These are phyloP conservation scores for Ramicandelaber brevisporus DNA, from an alignment of 192 early-diverging fungal species.

Conservation along the genomic window DNA sequence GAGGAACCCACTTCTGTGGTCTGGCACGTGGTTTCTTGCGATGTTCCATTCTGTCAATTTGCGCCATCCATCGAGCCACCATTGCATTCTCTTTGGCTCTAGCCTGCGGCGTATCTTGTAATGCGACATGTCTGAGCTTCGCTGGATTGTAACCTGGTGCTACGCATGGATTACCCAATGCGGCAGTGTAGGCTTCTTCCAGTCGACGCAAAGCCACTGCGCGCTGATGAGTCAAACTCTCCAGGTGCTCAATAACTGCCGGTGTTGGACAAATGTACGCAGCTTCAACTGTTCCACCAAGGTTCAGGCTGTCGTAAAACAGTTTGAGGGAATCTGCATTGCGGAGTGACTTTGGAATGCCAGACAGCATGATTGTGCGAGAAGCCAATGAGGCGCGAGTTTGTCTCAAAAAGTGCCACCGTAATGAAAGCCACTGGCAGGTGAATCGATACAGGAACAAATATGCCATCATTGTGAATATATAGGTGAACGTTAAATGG, in stretches of 20 bases:
- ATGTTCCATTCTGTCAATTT: constrained; percentile 10
- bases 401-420: constrained; percentile 21
- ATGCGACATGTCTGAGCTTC: constrained; percentile 5
- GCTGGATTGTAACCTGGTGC: constrained; percentile 32
- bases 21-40: no score
- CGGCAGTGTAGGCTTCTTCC: constrained; percentile 24
- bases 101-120: constrained; percentile 4
- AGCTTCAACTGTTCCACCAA: constrained; percentile 32
- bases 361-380: constrained; percentile 42
- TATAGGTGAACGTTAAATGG: constrained; percentile 16
- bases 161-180: constrained; percentile 42
- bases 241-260: constrained; percentile 23
- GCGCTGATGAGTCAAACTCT: constrained; percentile 23
- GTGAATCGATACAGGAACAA: constrained; percentile 18
- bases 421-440: constrained; percentile 17
- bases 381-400: constrained; percentile 16
- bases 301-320: constrained; percentile 29
- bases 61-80: constrained; percentile 8
- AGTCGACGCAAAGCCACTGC: constrained; percentile 21
- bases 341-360: constrained; percentile 30
- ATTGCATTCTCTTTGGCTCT: constrained; percentile 6
- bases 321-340: constrained; percentile 23
- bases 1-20: no score
- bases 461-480: constrained; percentile 18
- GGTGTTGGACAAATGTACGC: constrained; percentile 35